Conservation (phyloP, 805 yeast species). For the Candida ovalis region DNA sequence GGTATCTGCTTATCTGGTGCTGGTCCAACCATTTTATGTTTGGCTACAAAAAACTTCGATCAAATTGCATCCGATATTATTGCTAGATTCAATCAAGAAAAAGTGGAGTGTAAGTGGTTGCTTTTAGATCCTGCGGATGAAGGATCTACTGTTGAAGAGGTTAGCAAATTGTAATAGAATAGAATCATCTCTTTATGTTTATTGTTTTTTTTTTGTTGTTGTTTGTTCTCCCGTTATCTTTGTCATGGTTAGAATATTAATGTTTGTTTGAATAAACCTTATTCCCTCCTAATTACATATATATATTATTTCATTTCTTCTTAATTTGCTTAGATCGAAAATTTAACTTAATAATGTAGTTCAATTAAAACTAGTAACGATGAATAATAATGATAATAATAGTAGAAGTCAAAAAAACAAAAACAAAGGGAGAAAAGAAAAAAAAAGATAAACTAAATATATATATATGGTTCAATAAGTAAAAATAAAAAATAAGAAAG, state of each 20-base stretch:
- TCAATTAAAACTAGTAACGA: neutral
- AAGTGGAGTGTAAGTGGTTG: conserved; percentile 75
- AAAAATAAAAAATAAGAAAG: neutral
- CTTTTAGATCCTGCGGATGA: conserved; percentile 82
- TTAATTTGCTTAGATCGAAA: neutral
- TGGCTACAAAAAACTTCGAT: conserved; percentile 87
- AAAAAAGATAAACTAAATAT: neutral
- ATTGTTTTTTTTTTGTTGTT: neutral
- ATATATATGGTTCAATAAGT: neutral
- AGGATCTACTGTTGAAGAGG: conserved; percentile 64
- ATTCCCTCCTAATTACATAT: neutral
- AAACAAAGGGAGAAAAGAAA: neutral
- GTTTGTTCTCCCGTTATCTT: neutral
- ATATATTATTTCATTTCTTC: neutral
- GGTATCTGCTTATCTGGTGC: conserved; percentile 98
- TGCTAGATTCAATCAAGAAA: conserved; percentile 58
- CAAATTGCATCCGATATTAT: conserved; percentile 76
- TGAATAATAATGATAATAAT: neutral
- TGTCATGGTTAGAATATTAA: neutral
- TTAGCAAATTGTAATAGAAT: conserved; percentile 19
- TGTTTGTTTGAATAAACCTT: conserved; percentile 5
- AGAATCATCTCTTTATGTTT: neutral
- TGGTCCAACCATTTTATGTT: conserved; percentile 93
- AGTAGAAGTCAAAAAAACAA: neutral
- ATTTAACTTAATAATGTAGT: neutral